phyloP scores from a whole-genome alignment of 2,329 filamentous ascomycete species.

The Colletotrichum sp. region DNA sequence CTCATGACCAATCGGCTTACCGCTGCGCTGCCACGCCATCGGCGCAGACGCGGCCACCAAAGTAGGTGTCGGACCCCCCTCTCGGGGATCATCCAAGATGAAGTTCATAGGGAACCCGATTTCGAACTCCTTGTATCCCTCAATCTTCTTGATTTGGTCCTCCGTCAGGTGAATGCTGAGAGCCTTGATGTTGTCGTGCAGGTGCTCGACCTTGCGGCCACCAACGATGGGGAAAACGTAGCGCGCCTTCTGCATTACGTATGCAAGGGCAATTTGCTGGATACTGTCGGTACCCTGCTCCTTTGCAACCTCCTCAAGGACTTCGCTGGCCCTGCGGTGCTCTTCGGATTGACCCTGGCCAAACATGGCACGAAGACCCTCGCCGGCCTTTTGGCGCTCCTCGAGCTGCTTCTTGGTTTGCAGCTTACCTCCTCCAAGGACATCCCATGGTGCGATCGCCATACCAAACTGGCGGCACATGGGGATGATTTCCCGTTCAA shows the following conservation, averaged over 20 bases:
- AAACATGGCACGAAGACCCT: constrained; percentile 39
- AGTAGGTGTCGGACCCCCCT: constrained; percentile 4
- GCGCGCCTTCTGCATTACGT: constrained; percentile 54
- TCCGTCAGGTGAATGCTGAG: constrained; percentile 53
- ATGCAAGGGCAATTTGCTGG: constrained; percentile 62
- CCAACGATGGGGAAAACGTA: constrained; percentile 61
- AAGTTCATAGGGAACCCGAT: constrained; percentile 58
- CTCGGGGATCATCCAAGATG: constrained; percentile 33
- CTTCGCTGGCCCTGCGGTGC: constrained; percentile 56
- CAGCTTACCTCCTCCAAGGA: constrained; percentile 58
- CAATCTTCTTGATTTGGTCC: constrained; percentile 60
- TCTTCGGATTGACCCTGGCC: constrained; percentile 46
- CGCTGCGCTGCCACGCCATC: constrained; percentile 9
- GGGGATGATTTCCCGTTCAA: constrained; percentile 48
- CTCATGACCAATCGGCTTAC: constrained; percentile 14
- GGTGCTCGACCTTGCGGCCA: constrained; percentile 55
- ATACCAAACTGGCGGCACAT: constrained; percentile 46
- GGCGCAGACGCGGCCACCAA: constrained; percentile 10
- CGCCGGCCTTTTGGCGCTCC: constrained; percentile 35
- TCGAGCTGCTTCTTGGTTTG: constrained; percentile 43
- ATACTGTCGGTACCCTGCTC: constrained; percentile 60
- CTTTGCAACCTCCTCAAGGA: constrained; percentile 64
- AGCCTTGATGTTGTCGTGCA: constrained; percentile 60
- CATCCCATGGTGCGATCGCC: constrained; percentile 66
- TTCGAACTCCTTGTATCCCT: constrained; percentile 57